These are phyloP conservation scores for Suhomyces faveliae DNA, from an alignment of 805 yeast genomes.

Conservation along the genomic window DNA sequence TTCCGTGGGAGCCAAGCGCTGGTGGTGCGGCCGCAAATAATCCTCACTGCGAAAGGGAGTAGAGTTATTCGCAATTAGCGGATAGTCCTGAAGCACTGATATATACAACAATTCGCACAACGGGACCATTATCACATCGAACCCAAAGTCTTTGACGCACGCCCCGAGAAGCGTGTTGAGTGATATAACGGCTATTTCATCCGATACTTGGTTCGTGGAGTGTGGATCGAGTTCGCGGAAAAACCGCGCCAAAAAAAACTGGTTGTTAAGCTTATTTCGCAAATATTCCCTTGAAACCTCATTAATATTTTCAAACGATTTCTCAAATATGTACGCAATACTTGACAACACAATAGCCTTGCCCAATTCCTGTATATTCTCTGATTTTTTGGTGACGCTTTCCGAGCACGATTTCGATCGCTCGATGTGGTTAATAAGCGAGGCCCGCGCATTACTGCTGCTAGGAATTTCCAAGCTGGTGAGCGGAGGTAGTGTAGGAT, in stretches of 20 bases:
- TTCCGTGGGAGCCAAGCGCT: background rate
- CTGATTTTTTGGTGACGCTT: constrained; percentile 34
- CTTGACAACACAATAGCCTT: constrained; percentile 53
- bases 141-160: constrained; percentile 76
- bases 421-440: constrained; percentile 44
- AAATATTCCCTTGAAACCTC: constrained; percentile 55
- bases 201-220: constrained; percentile 32
- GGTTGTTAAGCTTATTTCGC: constrained; percentile 42
- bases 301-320: constrained; percentile 54
- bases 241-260: constrained; percentile 42
- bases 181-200: constrained; percentile 53
- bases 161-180: constrained; percentile 64
- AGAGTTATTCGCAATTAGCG: constrained; percentile 48
- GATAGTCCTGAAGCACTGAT: constrained; percentile 60
- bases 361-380: constrained; percentile 59
- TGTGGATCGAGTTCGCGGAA: constrained; percentile 48
- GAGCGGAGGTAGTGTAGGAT: constrained; percentile 10
- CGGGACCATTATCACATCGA: constrained; percentile 63
- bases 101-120: constrained; percentile 68
- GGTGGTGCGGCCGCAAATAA: constrained; percentile 4
- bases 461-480: constrained; percentile 11
- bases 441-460: constrained; percentile 13
- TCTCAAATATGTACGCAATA: constrained; percentile 60
- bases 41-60: constrained; percentile 6
- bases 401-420: constrained; percentile 63